Percentiles rank a stretch among this genome's conserved stretches.
These are phyloP conservation scores for Medicago lupulina DNA, from an alignment of 306 rosid species.

Conservation along the genomic window DNA sequence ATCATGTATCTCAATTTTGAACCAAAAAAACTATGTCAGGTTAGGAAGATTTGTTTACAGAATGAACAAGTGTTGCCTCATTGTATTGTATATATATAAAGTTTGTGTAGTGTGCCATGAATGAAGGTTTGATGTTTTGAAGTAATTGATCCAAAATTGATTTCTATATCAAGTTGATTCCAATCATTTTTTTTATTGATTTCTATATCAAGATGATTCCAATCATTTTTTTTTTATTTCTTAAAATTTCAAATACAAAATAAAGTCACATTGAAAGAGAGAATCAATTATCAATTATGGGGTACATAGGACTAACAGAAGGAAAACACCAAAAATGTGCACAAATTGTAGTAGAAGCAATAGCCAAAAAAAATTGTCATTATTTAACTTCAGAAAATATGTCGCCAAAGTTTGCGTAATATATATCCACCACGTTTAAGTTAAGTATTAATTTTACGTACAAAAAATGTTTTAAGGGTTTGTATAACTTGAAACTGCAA, in stretches of 20 bases:
- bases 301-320: not conserved
- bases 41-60: slow-evolving; percentile 12
- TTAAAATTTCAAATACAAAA: not conserved
- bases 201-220: slow-evolving; percentile 1
- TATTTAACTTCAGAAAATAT: slow-evolving; percentile 2
- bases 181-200: not conserved
- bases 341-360: slow-evolving; percentile 27
- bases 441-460: too few relatives aligned
- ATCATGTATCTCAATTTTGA: slow-evolving; percentile 34
- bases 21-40: not conserved
- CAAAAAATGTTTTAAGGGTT: not conserved
- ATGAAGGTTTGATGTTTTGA: slow-evolving; percentile 30
- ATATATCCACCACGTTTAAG: not conserved
- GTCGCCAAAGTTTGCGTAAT: slow-evolving; percentile 21
- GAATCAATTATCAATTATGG: not conserved
- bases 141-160: not conserved
- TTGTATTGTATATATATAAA: slow-evolving; percentile 44
- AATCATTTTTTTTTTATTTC: not conserved
- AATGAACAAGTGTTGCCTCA: slow-evolving; percentile 1
- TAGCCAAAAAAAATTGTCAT: not conserved
- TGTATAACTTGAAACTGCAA: slow-evolving; percentile 28
- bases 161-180: slow-evolving; percentile 6
- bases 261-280: not conserved
- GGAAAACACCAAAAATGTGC: not conserved
- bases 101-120: slow-evolving; percentile 7